A percentile compares a stretch with the other conserved stretches of the same genome.
Conservation (phyloP, 2,329 filamentous ascomycete species). For the Aspergillus ochraceus region DNA sequence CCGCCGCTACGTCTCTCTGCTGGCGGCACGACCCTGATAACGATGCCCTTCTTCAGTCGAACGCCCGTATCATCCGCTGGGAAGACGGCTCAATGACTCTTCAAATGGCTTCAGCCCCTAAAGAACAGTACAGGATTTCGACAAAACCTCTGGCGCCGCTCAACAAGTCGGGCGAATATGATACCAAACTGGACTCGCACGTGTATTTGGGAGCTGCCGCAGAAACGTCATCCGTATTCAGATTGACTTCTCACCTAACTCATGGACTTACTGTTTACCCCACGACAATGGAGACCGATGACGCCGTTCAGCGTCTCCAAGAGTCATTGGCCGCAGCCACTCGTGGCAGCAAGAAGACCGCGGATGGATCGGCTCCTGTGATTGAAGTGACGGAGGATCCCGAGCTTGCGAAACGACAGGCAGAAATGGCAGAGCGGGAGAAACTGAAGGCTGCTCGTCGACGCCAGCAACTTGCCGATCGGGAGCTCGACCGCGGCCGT, state of each 20-base stretch:
- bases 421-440: constrained; percentile 61
- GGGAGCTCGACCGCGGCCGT: constrained; percentile 56
- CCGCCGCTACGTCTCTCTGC: constrained; percentile 63
- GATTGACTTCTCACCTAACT: constrained; percentile 64
- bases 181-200: constrained; percentile 59
- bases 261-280: constrained; percentile 59
- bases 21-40: constrained; percentile 66
- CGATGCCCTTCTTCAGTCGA: constrained; percentile 59
- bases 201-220: constrained; percentile 64
- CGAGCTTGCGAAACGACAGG: constrained; percentile 59
- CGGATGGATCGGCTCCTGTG: constrained; percentile 55
- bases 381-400: constrained; percentile 63
- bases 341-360: constrained; percentile 52
- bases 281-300: constrained; percentile 57
- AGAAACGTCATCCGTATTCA: constrained; percentile 57
- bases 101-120: constrained; percentile 63
- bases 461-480: constrained; percentile 55
- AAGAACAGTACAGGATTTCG: constrained; percentile 60
- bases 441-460: constrained; percentile 55
- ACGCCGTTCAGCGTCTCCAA: constrained; percentile 62
- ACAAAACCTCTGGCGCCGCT: constrained; percentile 60
- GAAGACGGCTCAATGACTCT: constrained; percentile 67
- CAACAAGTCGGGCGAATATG: constrained; percentile 52
- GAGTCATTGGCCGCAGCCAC: constrained; percentile 59
- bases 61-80: constrained; percentile 66